Evolutionary conservation across 2,329 filamentous ascomycete genomes (phyloP), one percentile per base, ranked within the genome.

Genomic region (Hypoxylon sp.): DNA sequence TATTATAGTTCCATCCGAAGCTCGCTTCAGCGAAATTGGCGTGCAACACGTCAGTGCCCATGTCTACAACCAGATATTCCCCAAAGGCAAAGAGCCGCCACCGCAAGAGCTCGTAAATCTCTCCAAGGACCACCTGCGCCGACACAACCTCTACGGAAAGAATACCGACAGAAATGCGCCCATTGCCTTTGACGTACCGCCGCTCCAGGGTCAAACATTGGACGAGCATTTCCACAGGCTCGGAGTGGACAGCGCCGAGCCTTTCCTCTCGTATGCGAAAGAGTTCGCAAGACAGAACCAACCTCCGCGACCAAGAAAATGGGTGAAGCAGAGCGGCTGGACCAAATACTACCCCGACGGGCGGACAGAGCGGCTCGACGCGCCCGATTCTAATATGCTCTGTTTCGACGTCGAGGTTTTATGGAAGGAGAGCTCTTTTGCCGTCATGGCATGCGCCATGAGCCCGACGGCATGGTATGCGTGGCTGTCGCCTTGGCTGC

Each of bases 361-460:
- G 18, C 81, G 78, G 10, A 83, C 82, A 13, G 90, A 95, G 71
- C 73, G 81, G 2, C 85, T 97, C 3, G 86, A 89, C 60, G 85
- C 87, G 8, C 95, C 96, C 0, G 82, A 94, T 59, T 93, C 95
- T 71, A 78, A 84, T 3, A 88, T 94, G 81, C 79, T 98, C 51
- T 93, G 90, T 31, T 99, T 99, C 68, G 95, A 99, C 75, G 96
- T 93, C 1, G 95, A 99, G 75, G 93, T 97, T 42, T 88, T 99
- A 88, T 99, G 89, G 84, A 96, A 96, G 72, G 87, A 95, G 71
- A 94, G 88, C 64, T 88, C 90, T 0, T 99, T 92, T 74, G 92
- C 96, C 0, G 92, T 97, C 55, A 98, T 99, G 92, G 95, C 96
- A 18, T 98, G 94, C 72, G 95, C 96, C 11, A 90, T 88, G 15